Conservation (phyloP, 2,329 filamentous ascomycete species). For the Rhynchosporium agropyri region DNA sequence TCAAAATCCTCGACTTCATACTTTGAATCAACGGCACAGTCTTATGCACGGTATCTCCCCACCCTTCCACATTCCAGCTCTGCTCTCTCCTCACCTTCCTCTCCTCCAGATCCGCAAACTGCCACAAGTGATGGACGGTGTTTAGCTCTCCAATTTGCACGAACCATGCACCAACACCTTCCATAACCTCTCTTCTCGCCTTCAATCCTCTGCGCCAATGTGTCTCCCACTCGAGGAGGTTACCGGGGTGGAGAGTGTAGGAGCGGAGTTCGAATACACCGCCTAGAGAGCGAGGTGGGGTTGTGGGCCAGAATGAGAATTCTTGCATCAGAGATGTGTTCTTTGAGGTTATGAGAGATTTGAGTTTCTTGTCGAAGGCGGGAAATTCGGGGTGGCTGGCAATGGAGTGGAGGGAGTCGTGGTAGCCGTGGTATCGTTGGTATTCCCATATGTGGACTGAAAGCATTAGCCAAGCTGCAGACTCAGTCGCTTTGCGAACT, state of each 20-base stretch:
- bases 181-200: slow-evolving; percentile 94
- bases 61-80: slow-evolving; percentile 93
- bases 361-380: slow-evolving; percentile 82
- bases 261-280: slow-evolving; percentile 95
- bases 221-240: slow-evolving; percentile 96
- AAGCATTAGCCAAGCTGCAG: background rate
- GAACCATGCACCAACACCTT: slow-evolving; percentile 97
- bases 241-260: slow-evolving; percentile 94
- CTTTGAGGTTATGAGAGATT: slow-evolving; percentile 81
- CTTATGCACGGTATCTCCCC: slow-evolving; percentile 97
- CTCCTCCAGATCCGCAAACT: slow-evolving; percentile 96
- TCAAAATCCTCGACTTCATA: slow-evolving; percentile 92
- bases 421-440: slow-evolving; percentile 94
- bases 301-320: slow-evolving; percentile 99
- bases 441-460: slow-evolving; percentile 99
- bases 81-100: slow-evolving; percentile 86
- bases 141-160: slow-evolving; percentile 97
- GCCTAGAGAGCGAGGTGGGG: slow-evolving; percentile 83
- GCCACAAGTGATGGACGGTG: slow-evolving; percentile 97
- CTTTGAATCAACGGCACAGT: slow-evolving; percentile 94
- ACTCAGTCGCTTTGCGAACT: slow-evolving; percentile 37
- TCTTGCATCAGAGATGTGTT: slow-evolving; percentile 96
- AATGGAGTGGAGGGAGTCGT: slow-evolving; percentile 86
- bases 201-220: slow-evolving; percentile 94
- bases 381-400: slow-evolving; percentile 80